Base-by-base conservation (phyloP, 306 rosid genomes). In the Geum urbanum region DNA sequence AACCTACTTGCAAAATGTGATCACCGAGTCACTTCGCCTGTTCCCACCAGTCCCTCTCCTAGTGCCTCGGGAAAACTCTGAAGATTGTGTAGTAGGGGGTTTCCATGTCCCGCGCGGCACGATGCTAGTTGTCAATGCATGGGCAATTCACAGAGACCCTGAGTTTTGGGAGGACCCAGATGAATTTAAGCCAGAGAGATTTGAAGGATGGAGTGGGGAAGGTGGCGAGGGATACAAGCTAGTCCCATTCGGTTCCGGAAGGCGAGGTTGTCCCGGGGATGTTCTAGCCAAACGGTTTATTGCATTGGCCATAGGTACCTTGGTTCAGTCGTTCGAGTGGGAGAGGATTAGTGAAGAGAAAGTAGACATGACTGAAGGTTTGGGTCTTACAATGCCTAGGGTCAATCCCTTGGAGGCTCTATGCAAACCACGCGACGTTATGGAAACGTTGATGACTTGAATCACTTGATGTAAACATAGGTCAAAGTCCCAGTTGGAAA, bases 221-320 rank as follows among this genome's bases (percentile, higher is more conserved):
- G 57, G 18, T 3, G 44, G 10, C 3, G 66, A 58, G 20, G 53
- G 52, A 2, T 61, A 52, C 19, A 66, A 55, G 6, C 45, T 72
- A 57, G n/a, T 84, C 64, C 86, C 88, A 27, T 83, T 83, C 13
- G 87, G 82, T 22, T n/a, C 48, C 7, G 84, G 87, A 55, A 76
- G 87, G 8, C 16, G 84, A 27, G 67, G 66, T 70, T 83, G 87
- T 49, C 84, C 87, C 19, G 84, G 87, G 4, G 27, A 55, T 70
- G 67, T 9, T 45, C 54, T 79, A 54, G 84, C 77, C 22, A 79
- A 69, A 47, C 44, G 67, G 32, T 45, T 73, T n/a, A 54, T 73
- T 35, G 78, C 67, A 20, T 44, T 68, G 67, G 63, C 70, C 3
- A 5, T 73, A 40, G 82, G 71, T 14, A 46, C 59, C 3, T 18